phyloP scores from a whole-genome alignment of 179 eudicot species.

The Beta lomatogona region DNA sequence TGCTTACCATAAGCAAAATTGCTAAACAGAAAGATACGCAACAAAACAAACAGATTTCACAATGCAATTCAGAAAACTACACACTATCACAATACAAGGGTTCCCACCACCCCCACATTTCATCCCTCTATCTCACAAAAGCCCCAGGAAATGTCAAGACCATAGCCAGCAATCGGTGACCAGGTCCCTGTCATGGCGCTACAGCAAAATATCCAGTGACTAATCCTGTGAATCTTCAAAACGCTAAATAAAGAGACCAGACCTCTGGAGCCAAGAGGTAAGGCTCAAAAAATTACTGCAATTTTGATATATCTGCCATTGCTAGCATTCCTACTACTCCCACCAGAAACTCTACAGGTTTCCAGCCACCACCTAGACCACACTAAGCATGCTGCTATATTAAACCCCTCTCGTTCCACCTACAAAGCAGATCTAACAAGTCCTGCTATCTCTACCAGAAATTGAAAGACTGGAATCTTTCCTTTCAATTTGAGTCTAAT shows the following conservation, averaged over 20 bases:
- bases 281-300: not conserved
- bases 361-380: not conserved
- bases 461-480: too few species aligned
- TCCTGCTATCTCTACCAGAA: too few species aligned
- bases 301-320: not conserved
- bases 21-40: not conserved
- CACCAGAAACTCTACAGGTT: not conserved
- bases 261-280: not conserved
- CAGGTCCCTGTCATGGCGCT: not conserved
- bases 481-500: too few species aligned
- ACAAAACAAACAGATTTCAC: constrained; percentile 3
- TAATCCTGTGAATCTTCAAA: too few species aligned
- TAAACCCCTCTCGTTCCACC: not conserved
- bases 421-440: too few species aligned
- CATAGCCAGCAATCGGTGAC: not conserved
- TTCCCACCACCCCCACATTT: not conserved
- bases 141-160: not conserved
- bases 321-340: not conserved
- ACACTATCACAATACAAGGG: not conserved
- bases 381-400: not conserved
- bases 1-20: not conserved
- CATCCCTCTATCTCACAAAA: not conserved
- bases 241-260: not conserved
- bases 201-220: too few species aligned
- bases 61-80: not conserved